phyloP scores from a whole-genome alignment of 2,329 filamentous ascomycete species.

The Colletotrichum sp. region DNA sequence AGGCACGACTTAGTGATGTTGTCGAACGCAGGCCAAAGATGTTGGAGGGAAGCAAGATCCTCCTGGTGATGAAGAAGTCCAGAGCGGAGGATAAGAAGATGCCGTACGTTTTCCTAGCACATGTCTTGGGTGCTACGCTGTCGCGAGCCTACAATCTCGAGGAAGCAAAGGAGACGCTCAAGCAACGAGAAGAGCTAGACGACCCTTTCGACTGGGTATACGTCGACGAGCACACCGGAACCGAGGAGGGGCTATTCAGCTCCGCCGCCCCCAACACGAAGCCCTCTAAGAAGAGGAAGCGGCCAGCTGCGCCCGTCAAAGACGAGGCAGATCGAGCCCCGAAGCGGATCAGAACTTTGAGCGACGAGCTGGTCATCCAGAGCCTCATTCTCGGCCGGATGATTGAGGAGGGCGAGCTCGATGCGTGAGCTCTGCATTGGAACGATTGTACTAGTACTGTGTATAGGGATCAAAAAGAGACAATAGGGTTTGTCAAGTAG shows the following conservation, averaged over 20 bases:
- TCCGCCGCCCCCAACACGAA: conserved; percentile 19
- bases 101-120: conserved; percentile 80
- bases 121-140: conserved; percentile 77
- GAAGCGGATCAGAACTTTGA: conserved; percentile 69
- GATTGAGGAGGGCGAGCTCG: conserved; percentile 64
- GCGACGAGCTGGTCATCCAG: conserved; percentile 89
- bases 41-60: conserved; percentile 67
- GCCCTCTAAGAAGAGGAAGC: conserved; percentile 48
- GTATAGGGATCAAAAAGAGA: background rate
- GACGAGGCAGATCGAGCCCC: conserved; percentile 37
- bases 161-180: conserved; percentile 66
- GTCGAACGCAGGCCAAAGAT: conserved; percentile 67
- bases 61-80: conserved; percentile 73
- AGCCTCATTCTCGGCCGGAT: conserved; percentile 87
- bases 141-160: conserved; percentile 68
- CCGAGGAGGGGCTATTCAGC: conserved; percentile 54
- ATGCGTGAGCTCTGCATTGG: background rate
- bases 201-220: conserved; percentile 78
- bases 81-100: conserved; percentile 68
- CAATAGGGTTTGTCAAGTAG: background rate
- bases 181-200: conserved; percentile 51
- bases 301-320: conserved; percentile 22
- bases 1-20: conserved; percentile 60
- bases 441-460: background rate
- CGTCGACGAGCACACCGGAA: conserved; percentile 69